Percentiles rank a stretch among this genome's conserved stretches.
These are phyloP conservation scores for Arthrocladium fulminans DNA, from an alignment of 2,329 filamentous ascomycete species.

Conservation along the genomic window DNA sequence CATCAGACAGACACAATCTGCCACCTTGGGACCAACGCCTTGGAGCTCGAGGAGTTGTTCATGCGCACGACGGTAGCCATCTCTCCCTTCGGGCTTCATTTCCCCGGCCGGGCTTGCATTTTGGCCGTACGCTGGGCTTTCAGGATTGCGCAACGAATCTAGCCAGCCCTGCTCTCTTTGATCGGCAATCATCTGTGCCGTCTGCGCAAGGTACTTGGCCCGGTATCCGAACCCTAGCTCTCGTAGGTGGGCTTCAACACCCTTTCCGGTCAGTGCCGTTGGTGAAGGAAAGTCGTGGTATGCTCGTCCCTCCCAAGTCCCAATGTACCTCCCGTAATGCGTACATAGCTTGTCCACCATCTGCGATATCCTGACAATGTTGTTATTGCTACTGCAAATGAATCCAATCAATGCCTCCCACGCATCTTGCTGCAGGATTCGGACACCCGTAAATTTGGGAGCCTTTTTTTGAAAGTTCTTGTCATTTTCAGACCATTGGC, in stretches of 20 bases:
- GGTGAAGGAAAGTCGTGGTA: conserved; percentile 86
- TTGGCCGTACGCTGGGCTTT: conserved; percentile 52
- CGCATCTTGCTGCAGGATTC: conserved; percentile 86
- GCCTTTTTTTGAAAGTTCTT: conserved; percentile 83
- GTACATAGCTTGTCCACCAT: conserved; percentile 91
- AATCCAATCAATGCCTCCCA: conserved; percentile 93
- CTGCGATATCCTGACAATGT: conserved; percentile 86
- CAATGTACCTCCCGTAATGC: conserved; percentile 73
- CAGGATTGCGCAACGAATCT: conserved; percentile 66
- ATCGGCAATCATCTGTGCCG: conserved; percentile 63
- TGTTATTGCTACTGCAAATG: conserved; percentile 99
- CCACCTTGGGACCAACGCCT: conserved; percentile 92
- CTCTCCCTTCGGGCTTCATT: conserved; percentile 43
- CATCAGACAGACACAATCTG: conserved; percentile 94
- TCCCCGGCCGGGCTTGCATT: conserved; percentile 38
- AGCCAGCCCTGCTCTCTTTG: conserved; percentile 68
- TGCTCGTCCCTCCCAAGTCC: conserved; percentile 56
- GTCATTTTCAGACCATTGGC: conserved; percentile 78
- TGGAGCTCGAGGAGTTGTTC: conserved; percentile 67
- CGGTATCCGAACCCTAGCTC: conserved; percentile 88
- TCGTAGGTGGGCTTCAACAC: conserved; percentile 73
- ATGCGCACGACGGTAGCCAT: conserved; percentile 71
- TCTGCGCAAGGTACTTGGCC: conserved; percentile 83
- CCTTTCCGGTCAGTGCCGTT: conserved; percentile 57
- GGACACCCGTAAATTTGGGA: conserved; percentile 77